Base-by-base conservation (phyloP, 768 basidiomycete species). In the Termitomyces sp. region DNA sequence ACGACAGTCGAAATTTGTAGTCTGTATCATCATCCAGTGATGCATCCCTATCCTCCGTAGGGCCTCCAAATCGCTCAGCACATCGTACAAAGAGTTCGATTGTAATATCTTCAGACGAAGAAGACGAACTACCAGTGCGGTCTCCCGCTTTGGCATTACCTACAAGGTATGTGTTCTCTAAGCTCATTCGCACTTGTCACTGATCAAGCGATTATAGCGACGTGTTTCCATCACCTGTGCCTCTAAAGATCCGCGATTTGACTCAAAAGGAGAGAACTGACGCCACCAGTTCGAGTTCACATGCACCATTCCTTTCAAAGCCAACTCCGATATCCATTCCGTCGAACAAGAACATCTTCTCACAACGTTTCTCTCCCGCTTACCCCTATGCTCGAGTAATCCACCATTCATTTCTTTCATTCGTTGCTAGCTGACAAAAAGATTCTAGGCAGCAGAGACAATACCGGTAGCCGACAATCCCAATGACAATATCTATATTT, bases 21-120 rank as follows among this genome's bases (percentile, higher is more conserved):
- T 72, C 71, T 18, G 60, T 70, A 31, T 61, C 66, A 13, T 72
- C 71, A n/a, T 65, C 64, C 14, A 69, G 67, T 36, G 63, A 63
- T 14, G 48, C 55, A 46, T 68, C 59, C 26, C 65, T 53, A 46
- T 68, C 59, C 29, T 66, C 62, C 54, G 62, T 22, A 53, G 60
- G 32, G 13, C 43, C 31, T 16, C 41, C 43, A 42, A 56, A 46
- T 46, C 61, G 55, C 55, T 60, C 42, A 50, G 58, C 31, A 46
- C 49, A 26, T 39, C 65, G 47, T 62, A 52, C 14, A 18, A 41
- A 49, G 24, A 62, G 59, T 50, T 26, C 27, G 5, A 50, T 71
- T 24, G 61, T 75, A 22, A 58, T 76, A 39, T 76, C 75, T 27
- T 71, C 69, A 10, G 74, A 74, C 32, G 76, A 76, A 49, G 72